Evolutionary conservation across 2,329 filamentous ascomycete species (phyloP).

Genomic region (Alternaria arborescens): DNA sequence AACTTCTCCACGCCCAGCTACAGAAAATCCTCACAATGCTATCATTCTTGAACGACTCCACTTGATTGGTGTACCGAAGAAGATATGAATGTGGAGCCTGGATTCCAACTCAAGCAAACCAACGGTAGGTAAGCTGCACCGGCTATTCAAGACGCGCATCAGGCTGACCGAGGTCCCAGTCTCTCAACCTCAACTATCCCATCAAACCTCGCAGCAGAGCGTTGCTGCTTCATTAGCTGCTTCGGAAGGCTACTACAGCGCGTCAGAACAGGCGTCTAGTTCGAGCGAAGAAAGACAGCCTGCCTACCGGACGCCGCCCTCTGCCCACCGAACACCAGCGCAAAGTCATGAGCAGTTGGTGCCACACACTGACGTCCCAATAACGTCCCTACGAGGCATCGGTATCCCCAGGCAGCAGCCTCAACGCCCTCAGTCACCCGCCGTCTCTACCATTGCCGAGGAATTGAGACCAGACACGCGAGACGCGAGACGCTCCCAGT

Average conservation of each 20-base stretch:
- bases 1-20: slow-evolving; percentile 30
- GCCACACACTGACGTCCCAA: slow-evolving; percentile 34
- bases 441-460: slow-evolving; percentile 46
- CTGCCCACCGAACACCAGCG: slow-evolving; percentile 44
- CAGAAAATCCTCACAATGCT: slow-evolving; percentile 29
- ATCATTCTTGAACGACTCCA: slow-evolving; percentile 40
- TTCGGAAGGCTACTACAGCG: slow-evolving; percentile 61
- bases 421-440: slow-evolving; percentile 31
- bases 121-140: slow-evolving; percentile 49
- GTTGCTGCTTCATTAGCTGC: slow-evolving; percentile 59
- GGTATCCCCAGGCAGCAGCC: slow-evolving; percentile 44
- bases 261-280: slow-evolving; percentile 53
- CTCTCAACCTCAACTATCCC: slow-evolving; percentile 51
- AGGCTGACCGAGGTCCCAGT: slow-evolving; percentile 41
- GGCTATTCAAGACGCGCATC: slow-evolving; percentile 7
- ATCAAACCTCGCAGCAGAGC: slow-evolving; percentile 56
- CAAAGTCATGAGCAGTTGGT: slow-evolving; percentile 51
- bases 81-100: slow-evolving; percentile 50
- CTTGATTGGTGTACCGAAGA: slow-evolving; percentile 38
- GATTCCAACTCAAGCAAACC: slow-evolving; percentile 53
- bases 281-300: slow-evolving; percentile 45
- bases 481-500: slow-evolving; percentile 32
- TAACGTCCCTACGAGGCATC: slow-evolving; percentile 45
- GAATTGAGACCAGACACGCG: slow-evolving; percentile 39
- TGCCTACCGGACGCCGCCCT: slow-evolving; percentile 48